phyloP scores from a whole-genome alignment of 768 basidiomycete genomes.

The Agaricus blazei region DNA sequence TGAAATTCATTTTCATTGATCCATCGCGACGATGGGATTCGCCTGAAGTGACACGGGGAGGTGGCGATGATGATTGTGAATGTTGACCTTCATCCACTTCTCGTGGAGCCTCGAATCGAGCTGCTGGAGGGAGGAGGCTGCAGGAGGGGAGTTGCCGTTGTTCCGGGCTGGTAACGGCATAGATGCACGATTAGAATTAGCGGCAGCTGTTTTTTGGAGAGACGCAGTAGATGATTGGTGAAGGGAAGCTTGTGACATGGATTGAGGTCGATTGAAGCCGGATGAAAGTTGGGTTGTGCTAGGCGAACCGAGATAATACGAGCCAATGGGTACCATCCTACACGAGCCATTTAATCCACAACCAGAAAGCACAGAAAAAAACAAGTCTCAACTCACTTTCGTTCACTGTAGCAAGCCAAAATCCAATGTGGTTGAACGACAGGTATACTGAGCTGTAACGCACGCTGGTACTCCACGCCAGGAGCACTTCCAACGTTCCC shows the following conservation, averaged over 20 bases:
- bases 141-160: constrained; percentile 24
- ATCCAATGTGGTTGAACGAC: constrained; percentile 96
- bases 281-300: constrained; percentile 36
- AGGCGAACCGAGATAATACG: constrained; percentile 73
- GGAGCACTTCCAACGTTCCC: constrained; percentile 55
- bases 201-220: constrained; percentile 25
- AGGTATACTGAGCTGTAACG: constrained; percentile 88
- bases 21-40: constrained; percentile 43
- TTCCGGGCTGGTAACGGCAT: constrained; percentile 56
- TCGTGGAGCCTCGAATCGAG: constrained; percentile 43
- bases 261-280: constrained; percentile 51
- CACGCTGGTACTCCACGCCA: constrained; percentile 91
- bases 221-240: constrained; percentile 36
- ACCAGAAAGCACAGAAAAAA: not conserved
- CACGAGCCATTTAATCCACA: not conserved
- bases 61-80: not conserved
- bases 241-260: constrained; percentile 68
- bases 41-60: not conserved
- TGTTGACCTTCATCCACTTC: constrained; percentile 36
- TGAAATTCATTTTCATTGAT: constrained; percentile 76
- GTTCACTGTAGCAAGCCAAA: constrained; percentile 80
- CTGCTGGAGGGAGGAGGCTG: constrained; percentile 14
- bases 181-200: constrained; percentile 53
- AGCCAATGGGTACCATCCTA: constrained; percentile 84
- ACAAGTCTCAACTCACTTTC: constrained; percentile 51